Conservation (phyloP, 768 basidiomycete species). For the Nidula microcarpa region DNA sequence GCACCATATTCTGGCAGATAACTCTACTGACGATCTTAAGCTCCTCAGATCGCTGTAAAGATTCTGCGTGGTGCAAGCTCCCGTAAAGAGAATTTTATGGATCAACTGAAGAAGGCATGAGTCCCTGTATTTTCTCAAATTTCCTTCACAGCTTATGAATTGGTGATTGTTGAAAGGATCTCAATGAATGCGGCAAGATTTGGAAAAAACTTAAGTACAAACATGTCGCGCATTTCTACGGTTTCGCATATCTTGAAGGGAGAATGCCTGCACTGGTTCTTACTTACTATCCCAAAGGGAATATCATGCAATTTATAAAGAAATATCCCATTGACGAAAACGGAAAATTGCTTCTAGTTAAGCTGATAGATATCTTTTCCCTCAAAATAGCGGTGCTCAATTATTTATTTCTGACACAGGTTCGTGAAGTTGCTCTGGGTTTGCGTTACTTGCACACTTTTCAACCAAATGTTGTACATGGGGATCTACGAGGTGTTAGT, state of each 20-base stretch:
- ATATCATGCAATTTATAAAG: constrained; percentile 14
- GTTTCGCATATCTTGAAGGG: constrained; percentile 8
- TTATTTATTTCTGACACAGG: neutral
- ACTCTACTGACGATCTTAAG: no score
- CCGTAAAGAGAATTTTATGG: no score
- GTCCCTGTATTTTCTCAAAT: no score
- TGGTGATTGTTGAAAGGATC: neutral
- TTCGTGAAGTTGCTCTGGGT: constrained; percentile 8
- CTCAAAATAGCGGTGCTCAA: no score
- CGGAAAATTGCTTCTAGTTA: no score
- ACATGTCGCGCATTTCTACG: constrained; percentile 16
- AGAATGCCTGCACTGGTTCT: constrained; percentile 20
- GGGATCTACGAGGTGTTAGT: constrained; percentile 19
- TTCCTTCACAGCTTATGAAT: no score
- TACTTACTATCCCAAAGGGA: constrained; percentile 15
- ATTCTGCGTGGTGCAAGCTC: no score
- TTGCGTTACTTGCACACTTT: constrained; percentile 17
- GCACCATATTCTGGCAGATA: no score
- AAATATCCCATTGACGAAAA: no score
- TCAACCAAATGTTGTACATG: constrained; percentile 14
- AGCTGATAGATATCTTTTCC: no score
- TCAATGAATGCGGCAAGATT: neutral
- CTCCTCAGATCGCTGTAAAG: no score
- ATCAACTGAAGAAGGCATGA: no score
- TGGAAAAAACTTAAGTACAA: constrained; percentile 15